A percentile compares a stretch with the other conserved stretches of the same genome.
Evolutionary conservation across 768 basidiomycete species (phyloP).

Genomic region (Lactarius vividus): DNA sequence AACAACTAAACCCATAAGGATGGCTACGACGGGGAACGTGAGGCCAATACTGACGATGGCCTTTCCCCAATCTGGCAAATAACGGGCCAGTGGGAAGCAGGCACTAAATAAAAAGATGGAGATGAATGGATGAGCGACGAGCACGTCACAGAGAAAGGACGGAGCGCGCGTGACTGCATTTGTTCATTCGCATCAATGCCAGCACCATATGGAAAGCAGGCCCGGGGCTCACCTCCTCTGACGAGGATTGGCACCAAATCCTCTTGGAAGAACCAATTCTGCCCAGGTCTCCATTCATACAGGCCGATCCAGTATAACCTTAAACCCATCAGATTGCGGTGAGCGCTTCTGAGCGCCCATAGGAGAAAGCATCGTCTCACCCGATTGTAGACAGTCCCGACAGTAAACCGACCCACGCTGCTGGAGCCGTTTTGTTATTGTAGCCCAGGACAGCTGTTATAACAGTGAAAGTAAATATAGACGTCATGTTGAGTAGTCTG

Average conservation of each 20-base stretch:
- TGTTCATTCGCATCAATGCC: not conserved
- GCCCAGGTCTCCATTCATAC: not conserved
- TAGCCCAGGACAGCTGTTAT: not conserved
- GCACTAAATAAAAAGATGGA: not conserved
- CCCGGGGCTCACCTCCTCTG: not conserved
- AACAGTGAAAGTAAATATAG: not conserved
- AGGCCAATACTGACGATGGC: not conserved
- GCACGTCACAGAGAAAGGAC: not conserved
- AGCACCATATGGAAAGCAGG: not conserved
- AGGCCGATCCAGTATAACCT: not conserved
- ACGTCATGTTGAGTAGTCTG: not conserved
- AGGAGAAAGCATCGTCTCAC: not conserved
- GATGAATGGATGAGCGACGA: not conserved
- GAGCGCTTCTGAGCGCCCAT: not conserved
- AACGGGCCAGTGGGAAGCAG: not conserved
- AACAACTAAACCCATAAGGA: not conserved
- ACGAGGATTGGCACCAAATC: not conserved
- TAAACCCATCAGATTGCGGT: not conserved
- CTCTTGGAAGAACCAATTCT: not conserved
- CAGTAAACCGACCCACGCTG: not conserved
- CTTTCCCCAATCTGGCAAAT: not conserved
- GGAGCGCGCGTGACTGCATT: no score
- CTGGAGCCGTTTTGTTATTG: not conserved
- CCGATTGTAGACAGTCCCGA: not conserved
- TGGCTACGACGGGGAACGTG: not conserved